Conservation (phyloP, 225 moss, liverwort and hornwort species). For the Asterella californica region DNA sequence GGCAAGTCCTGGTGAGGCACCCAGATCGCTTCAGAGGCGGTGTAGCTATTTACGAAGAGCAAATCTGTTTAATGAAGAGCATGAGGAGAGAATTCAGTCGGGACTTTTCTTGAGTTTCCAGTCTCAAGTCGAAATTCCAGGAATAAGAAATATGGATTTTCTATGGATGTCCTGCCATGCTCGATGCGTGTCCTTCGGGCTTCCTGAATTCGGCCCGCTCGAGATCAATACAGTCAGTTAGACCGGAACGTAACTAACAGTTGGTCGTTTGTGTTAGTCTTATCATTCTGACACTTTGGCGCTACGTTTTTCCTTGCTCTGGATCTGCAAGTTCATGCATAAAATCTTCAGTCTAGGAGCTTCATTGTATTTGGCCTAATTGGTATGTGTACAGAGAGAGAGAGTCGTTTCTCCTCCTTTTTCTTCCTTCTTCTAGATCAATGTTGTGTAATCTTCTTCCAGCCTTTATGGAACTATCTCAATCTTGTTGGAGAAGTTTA, state of each 20-base stretch:
- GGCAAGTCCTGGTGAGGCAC: slow-evolving; percentile 87
- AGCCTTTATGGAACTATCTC: too few species aligned
- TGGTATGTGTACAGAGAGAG: not conserved
- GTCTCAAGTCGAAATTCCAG: slow-evolving; percentile 89
- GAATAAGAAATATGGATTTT: slow-evolving; percentile 99
- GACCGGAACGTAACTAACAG: too few species aligned
- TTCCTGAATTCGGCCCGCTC: slow-evolving; percentile 89
- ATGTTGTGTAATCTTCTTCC: too few species aligned
- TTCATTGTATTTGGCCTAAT: too few species aligned
- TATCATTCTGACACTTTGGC: too few species aligned
- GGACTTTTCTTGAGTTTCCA: slow-evolving; percentile 94
- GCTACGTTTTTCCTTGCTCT: too few species aligned
- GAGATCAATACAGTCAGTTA: slow-evolving; percentile 44
- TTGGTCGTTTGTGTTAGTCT: too few species aligned
- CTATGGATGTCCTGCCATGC: slow-evolving; percentile 99
- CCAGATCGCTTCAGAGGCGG: slow-evolving; percentile 81
- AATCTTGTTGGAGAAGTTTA: not conserved
- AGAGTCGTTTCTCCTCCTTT: not conserved
- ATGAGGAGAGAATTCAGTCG: slow-evolving; percentile 82
- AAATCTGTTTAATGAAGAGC: slow-evolving; percentile 85
- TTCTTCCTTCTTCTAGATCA: too few species aligned
- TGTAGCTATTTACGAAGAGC: slow-evolving; percentile 71
- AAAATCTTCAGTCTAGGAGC: too few species aligned
- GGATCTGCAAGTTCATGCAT: too few species aligned
- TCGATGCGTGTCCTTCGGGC: slow-evolving; percentile 60